Base-by-base conservation (phyloP, 169 alveolate genomes). In the Plasmodium ovale region DNA sequence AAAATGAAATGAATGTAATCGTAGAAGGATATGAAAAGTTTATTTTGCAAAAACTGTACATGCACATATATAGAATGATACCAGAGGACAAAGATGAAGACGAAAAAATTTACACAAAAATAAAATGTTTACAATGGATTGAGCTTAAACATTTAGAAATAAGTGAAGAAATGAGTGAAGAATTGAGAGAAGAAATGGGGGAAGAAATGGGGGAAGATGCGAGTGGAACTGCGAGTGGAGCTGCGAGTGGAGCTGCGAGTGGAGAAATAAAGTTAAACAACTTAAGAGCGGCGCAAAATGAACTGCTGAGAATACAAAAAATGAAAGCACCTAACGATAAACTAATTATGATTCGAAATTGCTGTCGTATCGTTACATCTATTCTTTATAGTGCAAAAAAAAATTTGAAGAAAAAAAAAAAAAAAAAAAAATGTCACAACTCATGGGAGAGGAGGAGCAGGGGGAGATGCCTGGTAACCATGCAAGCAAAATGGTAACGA, bases 251-350 rank as follows among this genome's bases (percentile, higher is more conserved):
- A n/a, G n/a, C n/a, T n/a, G n/a, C n/a, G n/a, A n/a, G n/a, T n/a
- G n/a, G n/a, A n/a, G 82, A 25, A 21, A 82, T 82, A n/a, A 44
- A 82, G 10, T 27, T 82, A 23, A 60, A 82, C 14, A 56, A 71
- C 25, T 56, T 82, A 5, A 33, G 65, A 33, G 35, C 33, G 3
- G 90, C 90, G 5, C 90, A 82, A 29, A 31, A 14, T 9, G 90
- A 82, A 51, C 90, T 82, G 19, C 12, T 88, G 91, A 62, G 84
- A 47, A 82, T 89, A 3, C 87, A 68, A 39, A 70, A 39, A 47
- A 58, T 87, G 87, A 64, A 79, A 91, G 92, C 96, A 31, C 97
- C 97, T 0, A 51, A 92, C 21, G 97, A 94, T 87, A 94, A 94
- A 77, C 53, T 94, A 77, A 87, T 93, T 35, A 89, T 85, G 60